Conservation (phyloP, 805 yeast genomes). For the Candida ortonii region DNA sequence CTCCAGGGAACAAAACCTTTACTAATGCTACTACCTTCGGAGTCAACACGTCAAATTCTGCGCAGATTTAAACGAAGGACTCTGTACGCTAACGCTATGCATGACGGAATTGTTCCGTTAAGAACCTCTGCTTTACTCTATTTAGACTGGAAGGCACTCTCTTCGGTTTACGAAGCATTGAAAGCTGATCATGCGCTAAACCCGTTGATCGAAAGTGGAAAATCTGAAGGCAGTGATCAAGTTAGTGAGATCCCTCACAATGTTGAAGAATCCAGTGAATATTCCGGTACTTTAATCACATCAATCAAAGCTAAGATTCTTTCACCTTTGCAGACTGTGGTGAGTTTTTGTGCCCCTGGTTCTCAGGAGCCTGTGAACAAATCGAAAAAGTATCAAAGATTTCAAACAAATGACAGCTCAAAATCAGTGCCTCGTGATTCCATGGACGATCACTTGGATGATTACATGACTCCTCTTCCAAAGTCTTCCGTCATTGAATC, state of each 20-base stretch:
- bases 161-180: slow-evolving; percentile 41
- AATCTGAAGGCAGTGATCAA: slow-evolving; percentile 8
- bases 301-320: slow-evolving; percentile 24
- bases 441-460: slow-evolving; percentile 15
- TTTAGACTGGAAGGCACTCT: slow-evolving; percentile 78
- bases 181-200: slow-evolving; percentile 12
- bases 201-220: slow-evolving; percentile 3
- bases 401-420: slow-evolving; percentile 26
- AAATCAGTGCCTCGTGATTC: slow-evolving; percentile 5
- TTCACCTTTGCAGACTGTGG: slow-evolving; percentile 44
- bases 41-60: slow-evolving; percentile 65
- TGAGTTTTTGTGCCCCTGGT: slow-evolving; percentile 41
- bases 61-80: slow-evolving; percentile 68
- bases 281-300: slow-evolving; percentile 9
- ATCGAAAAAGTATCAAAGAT: slow-evolving; percentile 27
- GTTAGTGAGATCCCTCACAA: slow-evolving; percentile 34
- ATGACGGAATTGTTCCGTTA: slow-evolving; percentile 95
- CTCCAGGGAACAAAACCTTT: slow-evolving; percentile 60
- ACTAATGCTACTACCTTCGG: slow-evolving; percentile 69
- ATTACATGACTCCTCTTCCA: slow-evolving; percentile 41
- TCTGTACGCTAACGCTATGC: slow-evolving; percentile 80
- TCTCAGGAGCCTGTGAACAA: slow-evolving; percentile 19
- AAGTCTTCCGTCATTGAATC: slow-evolving; percentile 75
- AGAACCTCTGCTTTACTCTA: slow-evolving; percentile 84
- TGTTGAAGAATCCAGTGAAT: slow-evolving; percentile 12